A percentile compares a stretch with the other conserved stretches of the same genome.
Evolutionary conservation across 495 filamentous ascomycete species (phyloP).

Genomic region (Penicillium paradoxum): DNA sequence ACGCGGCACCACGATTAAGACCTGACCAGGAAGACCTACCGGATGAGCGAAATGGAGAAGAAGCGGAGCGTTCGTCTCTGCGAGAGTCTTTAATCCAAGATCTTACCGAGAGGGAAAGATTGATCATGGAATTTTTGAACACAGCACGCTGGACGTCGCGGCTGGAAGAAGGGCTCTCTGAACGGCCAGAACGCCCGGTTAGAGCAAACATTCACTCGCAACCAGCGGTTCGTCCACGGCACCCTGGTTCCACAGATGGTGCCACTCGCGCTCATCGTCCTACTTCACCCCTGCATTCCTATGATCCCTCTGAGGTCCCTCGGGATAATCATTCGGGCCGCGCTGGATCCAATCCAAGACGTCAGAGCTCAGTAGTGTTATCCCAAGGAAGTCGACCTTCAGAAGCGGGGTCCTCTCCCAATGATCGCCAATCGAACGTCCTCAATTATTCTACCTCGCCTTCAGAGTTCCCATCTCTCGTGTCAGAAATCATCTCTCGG

Average conservation of each 20-base stretch:
- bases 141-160: slow-evolving; percentile 39
- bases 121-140: slow-evolving; percentile 54
- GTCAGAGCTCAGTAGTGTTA: slow-evolving; percentile 42
- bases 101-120: slow-evolving; percentile 52
- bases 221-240: slow-evolving; percentile 30
- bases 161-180: slow-evolving; percentile 31
- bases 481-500: slow-evolving; percentile 18
- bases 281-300: slow-evolving; percentile 29
- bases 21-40: slow-evolving; percentile 26
- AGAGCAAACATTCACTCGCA: slow-evolving; percentile 27
- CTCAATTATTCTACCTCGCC: slow-evolving; percentile 39
- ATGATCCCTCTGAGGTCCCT: slow-evolving; percentile 22
- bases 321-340: slow-evolving; percentile 30
- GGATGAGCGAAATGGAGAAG: slow-evolving; percentile 16
- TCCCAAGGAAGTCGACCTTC: slow-evolving; percentile 30
- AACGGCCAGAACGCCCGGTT: slow-evolving; percentile 30
- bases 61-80: slow-evolving; percentile 24
- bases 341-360: slow-evolving; percentile 32
- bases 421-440: slow-evolving; percentile 34
- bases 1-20: slow-evolving; percentile 28
- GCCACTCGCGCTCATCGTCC: slow-evolving; percentile 39
- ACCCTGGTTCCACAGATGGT: slow-evolving; percentile 33
- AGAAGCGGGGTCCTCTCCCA: slow-evolving; percentile 17
- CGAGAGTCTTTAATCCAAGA: slow-evolving; percentile 42
- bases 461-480: slow-evolving; percentile 26